Base-by-base conservation (phyloP, 2,329 filamentous ascomycete genomes). In the Pseudogymnoascus sp. region DNA sequence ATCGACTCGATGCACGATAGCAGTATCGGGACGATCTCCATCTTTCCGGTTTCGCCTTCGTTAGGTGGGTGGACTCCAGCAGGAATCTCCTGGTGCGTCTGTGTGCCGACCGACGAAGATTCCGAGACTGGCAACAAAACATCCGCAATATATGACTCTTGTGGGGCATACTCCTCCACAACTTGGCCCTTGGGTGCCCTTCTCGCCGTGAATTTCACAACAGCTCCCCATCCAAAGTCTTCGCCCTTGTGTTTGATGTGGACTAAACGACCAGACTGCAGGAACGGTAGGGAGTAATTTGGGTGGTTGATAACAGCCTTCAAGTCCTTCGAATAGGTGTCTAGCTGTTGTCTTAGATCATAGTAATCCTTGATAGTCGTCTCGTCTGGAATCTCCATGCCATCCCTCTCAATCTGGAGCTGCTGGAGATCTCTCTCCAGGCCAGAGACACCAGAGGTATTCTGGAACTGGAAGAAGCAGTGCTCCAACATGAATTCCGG, bases 381-480 rank as follows among this genome's bases (percentile, higher is more conserved):
- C 77, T 99, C 95, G 72, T 98, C 92, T 0, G 90, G 81, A 67
- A 99, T 96, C 60, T 84, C 79, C 77, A 93, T 86, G 54, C 81
- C 82, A 62, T 89, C 85, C 66, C 86, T 85, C 74, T 93, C 85
- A 65, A 85, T 84, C 75, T 97, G 92, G 34, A 97, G 78, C 57
- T 89, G 83, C 73, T 86, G 85, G 65, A 98, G 79, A 69, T 96
- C 88, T 75, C 90, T 91, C 76, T 99, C 95, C 21, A 98, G 77
- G 11, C 83, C 81, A 19, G 90, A 90, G 7, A 97, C 92, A 69
- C 89, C 92, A 10, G 93, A 90, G 1, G 91, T 91, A 71, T 96
- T 98, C 75, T 99, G 95, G 78, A 99, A 99, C 76, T 99, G 95
- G 76, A 91, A 96, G 79, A 99, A 99, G 74, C 95, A 99, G 69